A percentile compares a stretch with the other conserved stretches of the same genome.
phyloP scores from a whole-genome alignment of 1,284 basidiomycete species.

The Tilletia indica region DNA sequence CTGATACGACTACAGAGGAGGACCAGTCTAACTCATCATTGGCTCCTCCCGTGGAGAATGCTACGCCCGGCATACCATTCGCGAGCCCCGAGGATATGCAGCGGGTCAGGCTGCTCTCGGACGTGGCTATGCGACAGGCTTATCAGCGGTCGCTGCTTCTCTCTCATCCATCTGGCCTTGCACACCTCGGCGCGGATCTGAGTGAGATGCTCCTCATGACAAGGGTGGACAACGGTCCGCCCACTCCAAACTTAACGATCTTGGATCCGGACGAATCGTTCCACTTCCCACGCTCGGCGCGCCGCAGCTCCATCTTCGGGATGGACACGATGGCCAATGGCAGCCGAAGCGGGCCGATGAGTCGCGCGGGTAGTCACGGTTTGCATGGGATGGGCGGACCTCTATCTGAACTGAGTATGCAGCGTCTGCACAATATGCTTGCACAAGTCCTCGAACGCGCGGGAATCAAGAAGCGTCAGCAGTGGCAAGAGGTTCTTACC shows the following conservation, averaged over 20 bases:
- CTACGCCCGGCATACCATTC: background rate
- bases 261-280: slow-evolving; percentile 11
- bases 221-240: background rate
- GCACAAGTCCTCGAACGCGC: slow-evolving; percentile 42
- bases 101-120: background rate
- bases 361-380: slow-evolving; percentile 1
- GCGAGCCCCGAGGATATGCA: slow-evolving; percentile 13
- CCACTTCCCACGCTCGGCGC: background rate
- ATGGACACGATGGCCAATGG: background rate
- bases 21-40: too few species aligned
- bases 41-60: background rate
- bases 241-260: background rate
- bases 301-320: slow-evolving; percentile 4
- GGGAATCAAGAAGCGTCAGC: slow-evolving; percentile 32
- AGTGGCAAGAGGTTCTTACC: slow-evolving; percentile 47
- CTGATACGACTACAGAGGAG: too few species aligned
- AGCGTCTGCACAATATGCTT: slow-evolving; percentile 46
- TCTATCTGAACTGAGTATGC: slow-evolving; percentile 20
- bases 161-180: slow-evolving; percentile 7
- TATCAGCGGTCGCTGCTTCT: slow-evolving; percentile 4
- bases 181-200: slow-evolving; percentile 7
- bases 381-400: background rate
- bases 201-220: slow-evolving; percentile 3
- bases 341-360: slow-evolving; percentile 9
- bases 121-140: slow-evolving; percentile 11